phyloP scores from a whole-genome alignment of 2,329 filamentous ascomycete species.

The Arthrocladium fulminans region DNA sequence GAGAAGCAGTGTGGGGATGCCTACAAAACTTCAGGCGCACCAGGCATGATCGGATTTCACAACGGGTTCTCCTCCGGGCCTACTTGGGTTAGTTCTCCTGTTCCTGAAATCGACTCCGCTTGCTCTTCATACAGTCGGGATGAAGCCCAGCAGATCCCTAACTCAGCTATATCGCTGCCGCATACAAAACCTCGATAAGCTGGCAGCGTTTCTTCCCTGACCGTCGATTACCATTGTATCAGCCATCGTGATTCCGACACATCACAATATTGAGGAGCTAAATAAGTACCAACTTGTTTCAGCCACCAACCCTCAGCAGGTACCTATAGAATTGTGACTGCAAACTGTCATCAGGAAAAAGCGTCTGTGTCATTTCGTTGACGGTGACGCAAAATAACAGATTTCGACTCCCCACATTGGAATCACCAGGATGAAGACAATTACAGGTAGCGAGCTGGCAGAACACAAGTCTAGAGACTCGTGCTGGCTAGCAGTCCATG shows the following conservation, averaged over 20 bases:
- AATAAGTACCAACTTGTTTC: neutral
- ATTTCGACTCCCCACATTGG: neutral
- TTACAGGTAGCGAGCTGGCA: constrained; percentile 59
- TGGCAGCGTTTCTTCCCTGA: neutral
- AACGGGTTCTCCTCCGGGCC: neutral
- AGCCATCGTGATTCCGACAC: too few relatives aligned
- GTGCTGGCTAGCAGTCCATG: constrained; percentile 36
- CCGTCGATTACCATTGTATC: too few relatives aligned
- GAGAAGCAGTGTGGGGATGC: neutral
- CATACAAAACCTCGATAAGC: neutral
- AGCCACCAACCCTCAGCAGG: too few relatives aligned
- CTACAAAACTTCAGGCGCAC: neutral
- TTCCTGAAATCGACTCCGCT: neutral
- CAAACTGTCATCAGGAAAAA: too few relatives aligned
- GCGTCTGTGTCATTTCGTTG: too few relatives aligned
- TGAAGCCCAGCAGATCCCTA: neutral
- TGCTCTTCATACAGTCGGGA: neutral
- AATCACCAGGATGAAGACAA: constrained; percentile 21
- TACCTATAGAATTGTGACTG: too few relatives aligned
- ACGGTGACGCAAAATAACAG: too few relatives aligned
- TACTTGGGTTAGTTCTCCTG: neutral
- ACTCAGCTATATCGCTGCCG: neutral
- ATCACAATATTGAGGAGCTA: too few relatives aligned
- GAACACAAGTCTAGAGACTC: constrained; percentile 72
- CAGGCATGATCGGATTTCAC: neutral